Evolutionary conservation across 2,329 filamentous ascomycete genomes (phyloP).

Genomic region (Fusarium oxysporum): DNA sequence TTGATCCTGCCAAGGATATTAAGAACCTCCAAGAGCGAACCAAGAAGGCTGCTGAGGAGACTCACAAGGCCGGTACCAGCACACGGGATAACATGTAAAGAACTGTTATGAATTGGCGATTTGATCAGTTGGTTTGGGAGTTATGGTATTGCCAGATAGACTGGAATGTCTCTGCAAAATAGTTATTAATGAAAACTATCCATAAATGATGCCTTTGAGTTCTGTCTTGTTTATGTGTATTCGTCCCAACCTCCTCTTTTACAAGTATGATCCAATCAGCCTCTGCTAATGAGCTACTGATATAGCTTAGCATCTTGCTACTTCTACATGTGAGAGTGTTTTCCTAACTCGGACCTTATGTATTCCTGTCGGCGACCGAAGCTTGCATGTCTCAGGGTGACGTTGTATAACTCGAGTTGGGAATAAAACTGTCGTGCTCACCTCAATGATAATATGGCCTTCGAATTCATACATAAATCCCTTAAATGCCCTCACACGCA

Average conservation of each 20-base stretch:
- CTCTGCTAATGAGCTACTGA: neutral
- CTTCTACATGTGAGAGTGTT: neutral
- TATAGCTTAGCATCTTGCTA: neutral
- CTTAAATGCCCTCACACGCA: too few species aligned
- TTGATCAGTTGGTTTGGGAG: constrained; percentile 16
- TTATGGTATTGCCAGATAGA: constrained; percentile 19
- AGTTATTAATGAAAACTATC: constrained; percentile 26
- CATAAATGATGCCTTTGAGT: neutral
- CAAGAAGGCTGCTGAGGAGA: constrained; percentile 62
- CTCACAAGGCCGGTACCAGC: constrained; percentile 61
- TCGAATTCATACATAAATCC: neutral
- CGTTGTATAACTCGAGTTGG: neutral
- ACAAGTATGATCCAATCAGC: neutral
- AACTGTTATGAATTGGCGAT: neutral
- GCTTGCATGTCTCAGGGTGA: neutral
- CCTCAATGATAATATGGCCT: neutral
- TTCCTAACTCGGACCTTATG: neutral
- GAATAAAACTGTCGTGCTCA: neutral
- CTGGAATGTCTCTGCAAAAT: constrained; percentile 11
- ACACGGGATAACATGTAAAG: constrained; percentile 57
- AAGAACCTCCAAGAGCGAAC: constrained; percentile 69
- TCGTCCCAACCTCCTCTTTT: neutral
- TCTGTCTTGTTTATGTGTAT: neutral
- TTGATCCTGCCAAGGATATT: constrained; percentile 53
- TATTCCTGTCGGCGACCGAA: neutral